These are phyloP conservation scores for Venturia asperata DNA, from an alignment of 2,329 filamentous ascomycete species.

Conservation along the genomic window DNA sequence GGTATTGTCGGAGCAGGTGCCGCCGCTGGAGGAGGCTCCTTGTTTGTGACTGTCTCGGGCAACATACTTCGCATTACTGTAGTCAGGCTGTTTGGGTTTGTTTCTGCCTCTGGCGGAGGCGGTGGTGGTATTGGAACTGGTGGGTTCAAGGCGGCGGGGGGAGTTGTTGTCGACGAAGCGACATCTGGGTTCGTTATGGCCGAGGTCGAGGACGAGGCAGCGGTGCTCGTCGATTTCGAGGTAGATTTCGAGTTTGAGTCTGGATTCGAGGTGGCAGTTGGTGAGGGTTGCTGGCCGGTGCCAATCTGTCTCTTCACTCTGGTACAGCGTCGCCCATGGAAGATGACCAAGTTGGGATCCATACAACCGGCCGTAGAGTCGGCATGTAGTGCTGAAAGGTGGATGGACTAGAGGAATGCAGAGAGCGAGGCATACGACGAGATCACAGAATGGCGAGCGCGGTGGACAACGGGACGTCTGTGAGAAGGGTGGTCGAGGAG, in stretches of 20 bases:
- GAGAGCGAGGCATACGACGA: not conserved
- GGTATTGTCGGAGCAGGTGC: conserved; percentile 50
- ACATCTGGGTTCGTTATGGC: not conserved
- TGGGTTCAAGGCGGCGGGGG: not conserved
- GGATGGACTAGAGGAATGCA: conserved; percentile 3
- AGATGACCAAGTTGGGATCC: conserved; percentile 16
- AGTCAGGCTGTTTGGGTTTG: not conserved
- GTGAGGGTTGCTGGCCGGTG: not conserved
- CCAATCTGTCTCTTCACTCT: conserved; percentile 15
- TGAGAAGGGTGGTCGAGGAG: too few species aligned
- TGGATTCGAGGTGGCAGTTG: not conserved
- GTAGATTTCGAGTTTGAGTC: conserved; percentile 6
- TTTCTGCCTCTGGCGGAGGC: conserved; percentile 12
- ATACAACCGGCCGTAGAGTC: conserved; percentile 13
- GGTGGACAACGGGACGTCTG: not conserved
- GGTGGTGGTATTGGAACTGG: conserved; percentile 15
- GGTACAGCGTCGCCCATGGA: conserved; percentile 16
- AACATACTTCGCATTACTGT: conserved; percentile 7
- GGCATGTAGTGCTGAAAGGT: conserved; percentile 5
- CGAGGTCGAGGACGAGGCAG: not conserved
- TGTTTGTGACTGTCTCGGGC: conserved; percentile 10
- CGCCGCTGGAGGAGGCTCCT: conserved; percentile 23
- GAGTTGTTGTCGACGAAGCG: conserved; percentile 3
- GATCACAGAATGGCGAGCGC: not conserved
- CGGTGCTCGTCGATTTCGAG: not conserved